Base-by-base conservation (phyloP, 225 moss, liverwort and hornwort genomes). In the Takakia lepidozioides region DNA sequence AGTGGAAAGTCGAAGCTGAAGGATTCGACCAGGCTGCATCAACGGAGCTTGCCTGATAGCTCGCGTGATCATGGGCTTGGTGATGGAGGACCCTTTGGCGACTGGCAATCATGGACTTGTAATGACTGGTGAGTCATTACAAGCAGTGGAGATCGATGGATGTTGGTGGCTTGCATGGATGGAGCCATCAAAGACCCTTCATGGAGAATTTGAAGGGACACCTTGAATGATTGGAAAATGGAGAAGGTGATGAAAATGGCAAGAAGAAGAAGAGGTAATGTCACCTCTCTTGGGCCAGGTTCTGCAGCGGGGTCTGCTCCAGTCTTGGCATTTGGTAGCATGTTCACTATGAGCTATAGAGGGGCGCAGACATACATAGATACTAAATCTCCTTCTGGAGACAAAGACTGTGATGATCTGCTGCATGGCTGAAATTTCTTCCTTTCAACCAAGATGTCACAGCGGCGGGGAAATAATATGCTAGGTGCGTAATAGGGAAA, bases 291-390 rank as follows among this genome's bases (percentile, higher is more conserved):
- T 32, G 82, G 77, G 49, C 48, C 59, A 4, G 56, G 47, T 34
- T 76, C 81, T 5, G 10, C 8, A 38, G 49, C 19, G 5, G 59
- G 48, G 29, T 21, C 10, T 4, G 21, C 21, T 19, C 32, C 56
- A 46, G 53, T 82, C 26, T 37, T 82, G 43, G 72, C 82, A 10
- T 82, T 82, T 6, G 66, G 70, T 9, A 79, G 78, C 48, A 48
- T 70, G 69, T 79, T 74, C 25, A 73, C 58, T 32, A 59, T 27
- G 4, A 48, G 19, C 5, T 69, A 66, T 56, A 62, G 38, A 29
- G 43, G 36, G 19, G 27, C 27, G 4, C 69, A 58, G 26, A 69
- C 69, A 20, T 34, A 74, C 39, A 66, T 74, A 9, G 34, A 66
- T 39, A 14, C 70, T 23, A 27, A 14, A 24, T 1, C 29, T 32